Conservation (phyloP, 176 grass and related monocot species). For the Cenchrus purpureus region DNA sequence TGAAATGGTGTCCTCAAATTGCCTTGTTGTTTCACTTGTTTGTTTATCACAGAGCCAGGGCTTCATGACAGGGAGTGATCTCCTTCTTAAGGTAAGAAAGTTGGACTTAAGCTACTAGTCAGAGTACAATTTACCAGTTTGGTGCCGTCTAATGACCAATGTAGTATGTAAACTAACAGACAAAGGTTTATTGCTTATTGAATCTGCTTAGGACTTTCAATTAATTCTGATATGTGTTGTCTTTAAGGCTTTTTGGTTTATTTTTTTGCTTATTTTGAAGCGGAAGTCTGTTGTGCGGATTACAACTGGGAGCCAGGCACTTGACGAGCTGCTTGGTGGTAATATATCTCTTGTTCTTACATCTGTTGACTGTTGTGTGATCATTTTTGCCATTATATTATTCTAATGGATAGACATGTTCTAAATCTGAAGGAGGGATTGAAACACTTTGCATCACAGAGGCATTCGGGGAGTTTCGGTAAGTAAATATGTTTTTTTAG, state of each 20-base stretch:
- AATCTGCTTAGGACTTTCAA: neutral
- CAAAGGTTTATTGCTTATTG: neutral
- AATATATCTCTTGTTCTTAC: conserved; percentile 22
- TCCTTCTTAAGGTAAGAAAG: conserved; percentile 66
- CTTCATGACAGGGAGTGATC: conserved; percentile 77
- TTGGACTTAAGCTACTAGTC: neutral
- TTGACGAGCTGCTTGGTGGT: conserved; percentile 85
- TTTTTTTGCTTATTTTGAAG: conserved; percentile 41
- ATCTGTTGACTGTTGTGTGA: conserved; percentile 30
- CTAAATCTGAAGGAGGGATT: conserved; percentile 72
- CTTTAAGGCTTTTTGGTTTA: neutral
- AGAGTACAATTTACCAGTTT: conserved; percentile 24
- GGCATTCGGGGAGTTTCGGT: conserved; percentile 93
- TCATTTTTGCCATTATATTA: conserved; percentile 19
- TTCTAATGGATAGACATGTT: conserved; percentile 24
- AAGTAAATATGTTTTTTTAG: conserved; percentile 31
- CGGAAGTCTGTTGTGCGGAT: conserved; percentile 73
- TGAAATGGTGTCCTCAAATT: conserved; percentile 32
- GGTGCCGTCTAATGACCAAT: neutral
- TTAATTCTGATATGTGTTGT: conserved; percentile 20
- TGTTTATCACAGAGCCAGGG: conserved; percentile 60
- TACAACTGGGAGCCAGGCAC: conserved; percentile 80
- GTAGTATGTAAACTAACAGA: conserved; percentile 3
- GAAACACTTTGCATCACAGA: conserved; percentile 93
- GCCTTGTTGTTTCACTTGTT: conserved; percentile 1